phyloP scores from a whole-genome alignment of 169 alveolate species.

The Plasmodium vivax region DNA sequence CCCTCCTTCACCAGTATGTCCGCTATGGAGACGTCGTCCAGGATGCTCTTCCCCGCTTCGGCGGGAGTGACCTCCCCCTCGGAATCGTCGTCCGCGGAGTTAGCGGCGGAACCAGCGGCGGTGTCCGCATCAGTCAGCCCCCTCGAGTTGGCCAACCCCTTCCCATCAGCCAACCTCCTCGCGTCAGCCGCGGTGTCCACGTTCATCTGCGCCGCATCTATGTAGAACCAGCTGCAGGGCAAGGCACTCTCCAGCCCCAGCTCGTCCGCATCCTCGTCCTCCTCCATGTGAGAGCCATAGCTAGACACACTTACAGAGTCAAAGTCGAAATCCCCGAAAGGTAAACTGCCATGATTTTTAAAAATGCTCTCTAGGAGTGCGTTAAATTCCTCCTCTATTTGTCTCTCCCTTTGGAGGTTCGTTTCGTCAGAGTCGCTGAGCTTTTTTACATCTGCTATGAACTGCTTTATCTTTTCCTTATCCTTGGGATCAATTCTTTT shows the following conservation, averaged over 20 bases:
- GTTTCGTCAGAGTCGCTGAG: background rate
- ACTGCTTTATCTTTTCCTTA: background rate
- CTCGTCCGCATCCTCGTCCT: background rate
- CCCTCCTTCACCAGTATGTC: background rate
- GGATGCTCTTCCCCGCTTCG: background rate
- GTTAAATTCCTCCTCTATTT: slow-evolving; percentile 3
- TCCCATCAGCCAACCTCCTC: background rate
- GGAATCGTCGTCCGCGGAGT: background rate
- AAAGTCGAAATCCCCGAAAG: background rate
- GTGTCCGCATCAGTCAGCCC: background rate
- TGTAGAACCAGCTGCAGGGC: slow-evolving; percentile 12
- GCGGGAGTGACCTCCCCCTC: background rate
- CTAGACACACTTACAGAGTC: background rate
- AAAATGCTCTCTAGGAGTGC: background rate
- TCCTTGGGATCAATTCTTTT: background rate
- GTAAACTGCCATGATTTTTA: background rate
- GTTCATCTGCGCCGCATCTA: background rate
- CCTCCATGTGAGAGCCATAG: background rate
- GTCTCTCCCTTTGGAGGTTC: background rate
- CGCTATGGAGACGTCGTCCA: background rate
- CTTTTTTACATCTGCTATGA: slow-evolving; percentile 11
- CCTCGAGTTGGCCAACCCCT: background rate
- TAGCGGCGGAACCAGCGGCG: background rate
- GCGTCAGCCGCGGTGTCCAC: no score
- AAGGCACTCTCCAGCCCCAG: background rate